Base-by-base conservation (phyloP, 768 basidiomycete genomes). In the Mycena olivaceomarginata region DNA sequence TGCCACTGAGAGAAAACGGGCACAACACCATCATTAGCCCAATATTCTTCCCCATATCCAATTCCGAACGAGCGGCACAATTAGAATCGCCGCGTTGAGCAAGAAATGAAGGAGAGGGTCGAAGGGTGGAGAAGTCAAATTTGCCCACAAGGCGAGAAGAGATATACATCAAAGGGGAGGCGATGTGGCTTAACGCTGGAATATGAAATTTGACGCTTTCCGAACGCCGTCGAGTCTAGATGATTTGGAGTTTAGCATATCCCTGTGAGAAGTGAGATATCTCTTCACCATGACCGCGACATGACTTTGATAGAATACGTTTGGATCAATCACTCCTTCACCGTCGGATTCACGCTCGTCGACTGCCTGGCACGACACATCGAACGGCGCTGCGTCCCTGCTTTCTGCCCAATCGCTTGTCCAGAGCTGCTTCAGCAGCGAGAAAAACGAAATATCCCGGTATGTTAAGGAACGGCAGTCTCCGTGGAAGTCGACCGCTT, bases 1-100 rank as follows among this genome's bases (percentile, higher is more conserved):
- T 91, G 91, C 86, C 87, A 91, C 72, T 90, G 90, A 9, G 89
- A 90, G 78, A 91, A 90, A 18, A 88, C 16, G 10, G 90, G 90
- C 6, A 90, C 90, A 9, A 91, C 84, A 11, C 90, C 89, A 75
- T 91, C 91, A 77, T 90, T 91, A 0, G 85, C 86, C 80, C 84
- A 83, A 70, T 85, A 84, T 68, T 86, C 83, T 60, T 86, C 83
- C 5, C 82, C 18, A 85, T 79, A 45, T 39, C 62, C 18, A 18
- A 64, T 13, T 62, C 70, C 12, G 71, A 41, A 39, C 65, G 66
- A 4, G 48, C 67, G 40, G 45, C 57, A 37, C 68, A 41, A 53
- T 22, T 9, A 15, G 10, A 37, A 39, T 53, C n/a, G 22, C 51
- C 70, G 64, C 40, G 73, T 31, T 46, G 67, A 64, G 11, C 41